These are phyloP conservation scores for Diddensiella transvaalensis DNA, from an alignment of 805 yeast genomes.

Conservation along the genomic window DNA sequence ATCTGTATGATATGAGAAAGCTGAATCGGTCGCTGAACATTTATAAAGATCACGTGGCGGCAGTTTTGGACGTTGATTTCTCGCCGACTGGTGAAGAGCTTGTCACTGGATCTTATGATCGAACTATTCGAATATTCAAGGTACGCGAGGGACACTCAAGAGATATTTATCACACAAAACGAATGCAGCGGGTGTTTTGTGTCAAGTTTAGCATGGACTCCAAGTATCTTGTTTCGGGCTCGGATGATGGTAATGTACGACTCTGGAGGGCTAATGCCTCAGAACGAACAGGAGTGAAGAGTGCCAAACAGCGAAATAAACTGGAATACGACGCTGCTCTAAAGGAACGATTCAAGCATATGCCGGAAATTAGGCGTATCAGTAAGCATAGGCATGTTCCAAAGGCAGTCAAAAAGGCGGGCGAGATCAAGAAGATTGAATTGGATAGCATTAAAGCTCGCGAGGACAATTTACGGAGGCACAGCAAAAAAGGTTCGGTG, in stretches of 20 bases:
- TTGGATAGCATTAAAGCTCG: conserved; percentile 68
- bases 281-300: conserved; percentile 77
- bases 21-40: conserved; percentile 77
- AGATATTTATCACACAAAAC: conserved; percentile 92
- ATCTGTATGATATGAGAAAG: conserved; percentile 95
- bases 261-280: conserved; percentile 88
- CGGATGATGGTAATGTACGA: conserved; percentile 94
- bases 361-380: conserved; percentile 94
- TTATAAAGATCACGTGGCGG: conserved; percentile 92
- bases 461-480: conserved; percentile 78
- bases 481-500: conserved; percentile 50
- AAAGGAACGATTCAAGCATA: conserved; percentile 86
- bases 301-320: conserved; percentile 74
- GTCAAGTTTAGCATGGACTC: conserved; percentile 86
- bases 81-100: conserved; percentile 96
- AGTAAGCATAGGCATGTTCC: conserved; percentile 93
- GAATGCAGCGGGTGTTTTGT: conserved; percentile 93
- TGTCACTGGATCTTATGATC: conserved; percentile 93
- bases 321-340: conserved; percentile 88
- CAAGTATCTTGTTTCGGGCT: conserved; percentile 80
- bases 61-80: conserved; percentile 91
- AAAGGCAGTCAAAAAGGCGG: conserved; percentile 78
- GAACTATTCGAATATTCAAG: conserved; percentile 78
- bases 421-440: conserved; percentile 78
- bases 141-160: conserved; percentile 84